Evolutionary conservation across 371 early-diverging fungal species (phyloP).

Genomic region (Mortierella sp.): DNA sequence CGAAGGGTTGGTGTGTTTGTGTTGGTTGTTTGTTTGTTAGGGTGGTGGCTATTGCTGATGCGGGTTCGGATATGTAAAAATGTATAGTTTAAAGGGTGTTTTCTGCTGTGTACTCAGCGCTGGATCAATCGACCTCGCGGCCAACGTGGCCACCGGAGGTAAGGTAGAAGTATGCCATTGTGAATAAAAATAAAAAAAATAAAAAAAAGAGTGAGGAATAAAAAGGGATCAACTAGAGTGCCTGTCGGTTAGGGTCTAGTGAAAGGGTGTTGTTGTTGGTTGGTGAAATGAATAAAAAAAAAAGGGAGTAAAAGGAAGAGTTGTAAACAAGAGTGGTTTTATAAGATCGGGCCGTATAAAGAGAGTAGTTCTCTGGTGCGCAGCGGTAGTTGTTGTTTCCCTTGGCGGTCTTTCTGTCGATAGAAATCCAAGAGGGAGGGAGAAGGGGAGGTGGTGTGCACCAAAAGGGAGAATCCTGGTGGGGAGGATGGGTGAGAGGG

Average conservation of each 20-base stretch:
- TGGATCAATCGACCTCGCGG: constrained; percentile 56
- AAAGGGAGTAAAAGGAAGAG: not conserved
- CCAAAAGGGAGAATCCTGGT: constrained; percentile 16
- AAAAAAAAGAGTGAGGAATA: constrained; percentile 3
- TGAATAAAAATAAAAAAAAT: constrained; percentile 36
- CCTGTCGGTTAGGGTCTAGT: constrained; percentile 58
- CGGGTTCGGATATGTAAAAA: constrained; percentile 7
- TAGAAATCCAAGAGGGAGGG: constrained; percentile 25
- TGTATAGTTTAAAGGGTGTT: not conserved
- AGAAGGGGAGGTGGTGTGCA: constrained; percentile 8
- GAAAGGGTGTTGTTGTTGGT: constrained; percentile 6
- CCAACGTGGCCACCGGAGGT: constrained; percentile 58
- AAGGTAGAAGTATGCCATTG: constrained; percentile 57
- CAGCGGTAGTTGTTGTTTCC: constrained; percentile 12
- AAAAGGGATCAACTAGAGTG: constrained; percentile 49
- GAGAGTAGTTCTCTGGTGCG: not conserved
- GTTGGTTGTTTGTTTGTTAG: not conserved
- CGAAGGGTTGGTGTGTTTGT: not conserved
- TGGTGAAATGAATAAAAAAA: constrained; percentile 2
- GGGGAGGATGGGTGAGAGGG: not conserved
- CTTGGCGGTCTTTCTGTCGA: constrained; percentile 24
- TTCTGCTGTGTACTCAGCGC: constrained; percentile 27
- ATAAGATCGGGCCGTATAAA: not conserved
- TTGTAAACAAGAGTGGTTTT: not conserved
- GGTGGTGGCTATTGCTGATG: not conserved